These are phyloP conservation scores for Diaporthe eres DNA, from an alignment of 2,329 filamentous ascomycete species.

Conservation along the genomic window DNA sequence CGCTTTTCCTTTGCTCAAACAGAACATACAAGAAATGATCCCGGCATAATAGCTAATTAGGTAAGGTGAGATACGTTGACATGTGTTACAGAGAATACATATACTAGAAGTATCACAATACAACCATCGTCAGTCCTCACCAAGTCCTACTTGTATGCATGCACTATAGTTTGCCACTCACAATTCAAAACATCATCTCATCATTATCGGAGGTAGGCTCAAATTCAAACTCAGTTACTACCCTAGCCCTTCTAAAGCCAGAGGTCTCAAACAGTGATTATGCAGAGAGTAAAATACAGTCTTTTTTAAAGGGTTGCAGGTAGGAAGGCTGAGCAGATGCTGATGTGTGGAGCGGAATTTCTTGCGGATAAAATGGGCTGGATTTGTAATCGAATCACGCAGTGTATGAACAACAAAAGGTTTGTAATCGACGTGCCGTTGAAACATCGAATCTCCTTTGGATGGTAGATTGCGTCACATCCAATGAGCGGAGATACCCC, in stretches of 20 bases:
- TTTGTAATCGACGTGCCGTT: constrained; percentile 1
- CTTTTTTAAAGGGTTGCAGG: background rate
- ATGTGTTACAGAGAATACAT: background rate
- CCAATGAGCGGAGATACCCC: constrained; percentile 5
- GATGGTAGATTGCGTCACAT: constrained; percentile 12
- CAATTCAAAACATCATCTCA: background rate
- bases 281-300: background rate
- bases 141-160: background rate
- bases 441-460: background rate
- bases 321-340: background rate
- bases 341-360: background rate
- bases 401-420: background rate
- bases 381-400: background rate
- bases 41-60: background rate
- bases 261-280: background rate
- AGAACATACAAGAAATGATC: background rate
- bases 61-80: background rate
- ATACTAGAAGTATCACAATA: background rate
- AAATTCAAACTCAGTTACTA: background rate
- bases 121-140: no score
- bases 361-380: background rate
- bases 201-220: background rate
- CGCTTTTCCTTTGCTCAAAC: no score
- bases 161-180: background rate
- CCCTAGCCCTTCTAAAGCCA: background rate